phyloP scores from a whole-genome alignment of 2,329 filamentous ascomycete genomes.

The Phialophora chinensis region DNA sequence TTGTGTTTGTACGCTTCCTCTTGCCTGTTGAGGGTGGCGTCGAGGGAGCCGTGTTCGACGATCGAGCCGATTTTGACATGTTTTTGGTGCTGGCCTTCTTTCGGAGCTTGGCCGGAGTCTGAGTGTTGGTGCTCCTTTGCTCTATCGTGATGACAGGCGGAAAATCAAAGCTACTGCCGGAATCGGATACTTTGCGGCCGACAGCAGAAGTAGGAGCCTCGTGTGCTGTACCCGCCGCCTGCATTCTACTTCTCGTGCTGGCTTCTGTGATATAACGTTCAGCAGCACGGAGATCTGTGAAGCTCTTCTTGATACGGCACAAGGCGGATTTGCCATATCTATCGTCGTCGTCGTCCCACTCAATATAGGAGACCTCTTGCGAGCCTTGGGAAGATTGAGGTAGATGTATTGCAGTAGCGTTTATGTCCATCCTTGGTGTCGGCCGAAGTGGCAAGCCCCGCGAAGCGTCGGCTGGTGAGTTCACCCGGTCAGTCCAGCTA shows the following conservation, averaged over 20 bases:
- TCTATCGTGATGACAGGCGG: no score
- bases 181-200: neutral
- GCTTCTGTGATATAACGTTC: slow-evolving; percentile 31
- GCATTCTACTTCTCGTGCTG: neutral
- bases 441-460: neutral
- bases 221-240: neutral
- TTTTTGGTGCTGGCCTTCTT: slow-evolving; percentile 13
- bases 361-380: slow-evolving; percentile 35
- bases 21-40: neutral
- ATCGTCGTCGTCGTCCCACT: slow-evolving; percentile 34
- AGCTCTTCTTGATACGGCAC: slow-evolving; percentile 30
- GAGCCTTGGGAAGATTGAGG: neutral
- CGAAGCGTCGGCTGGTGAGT: neutral
- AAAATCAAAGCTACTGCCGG: neutral
- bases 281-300: slow-evolving; percentile 31
- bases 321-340: slow-evolving; percentile 11
- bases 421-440: neutral
- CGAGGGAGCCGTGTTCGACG: neutral
- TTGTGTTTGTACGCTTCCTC: neutral
- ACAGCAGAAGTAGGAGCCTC: neutral
- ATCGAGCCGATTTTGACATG: neutral
- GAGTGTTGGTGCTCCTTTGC: neutral
- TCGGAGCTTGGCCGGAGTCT: neutral
- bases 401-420: neutral
- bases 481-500: neutral